phyloP scores from a whole-genome alignment of 768 basidiomycete species.

The Mycena latifolia region DNA sequence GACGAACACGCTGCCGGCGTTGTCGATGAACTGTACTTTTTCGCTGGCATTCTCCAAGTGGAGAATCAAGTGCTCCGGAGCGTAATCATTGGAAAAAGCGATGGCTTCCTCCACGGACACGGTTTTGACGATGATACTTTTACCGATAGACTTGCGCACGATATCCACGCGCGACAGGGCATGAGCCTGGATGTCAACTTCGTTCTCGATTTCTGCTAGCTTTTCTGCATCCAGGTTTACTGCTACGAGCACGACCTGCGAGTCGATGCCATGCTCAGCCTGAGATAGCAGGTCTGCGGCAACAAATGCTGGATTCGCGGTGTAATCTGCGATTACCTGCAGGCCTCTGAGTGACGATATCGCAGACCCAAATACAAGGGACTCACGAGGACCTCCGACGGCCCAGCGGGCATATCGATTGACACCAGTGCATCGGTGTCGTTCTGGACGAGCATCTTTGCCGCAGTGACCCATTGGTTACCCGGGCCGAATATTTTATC shows the following conservation, averaged over 20 bases:
- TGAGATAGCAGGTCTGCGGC: slow-evolving; percentile 98
- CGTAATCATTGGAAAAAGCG: slow-evolving; percentile 95
- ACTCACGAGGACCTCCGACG: slow-evolving; percentile 95
- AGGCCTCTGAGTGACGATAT: slow-evolving; percentile 14
- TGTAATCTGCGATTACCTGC: slow-evolving; percentile 94
- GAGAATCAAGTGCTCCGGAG: slow-evolving; percentile 96
- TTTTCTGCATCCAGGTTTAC: slow-evolving; percentile 73
- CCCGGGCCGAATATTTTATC: slow-evolving; percentile 99
- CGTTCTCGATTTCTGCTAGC: slow-evolving; percentile 82
- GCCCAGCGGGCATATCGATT: slow-evolving; percentile 99
- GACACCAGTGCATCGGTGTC: slow-evolving; percentile 96
- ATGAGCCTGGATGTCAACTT: slow-evolving; percentile 89
- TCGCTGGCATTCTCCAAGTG: slow-evolving; percentile 82
- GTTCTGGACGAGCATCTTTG: slow-evolving; percentile 99
- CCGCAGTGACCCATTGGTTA: slow-evolving; percentile 99
- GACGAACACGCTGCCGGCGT: slow-evolving; percentile 97
- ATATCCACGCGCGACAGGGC: slow-evolving; percentile 92
- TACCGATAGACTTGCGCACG: slow-evolving; percentile 87
- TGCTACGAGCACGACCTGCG: slow-evolving; percentile 95
- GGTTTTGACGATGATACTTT: slow-evolving; percentile 90
- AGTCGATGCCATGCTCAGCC: slow-evolving; percentile 98
- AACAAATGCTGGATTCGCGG: slow-evolving; percentile 89
- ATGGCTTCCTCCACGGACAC: slow-evolving; percentile 80
- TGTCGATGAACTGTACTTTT: slow-evolving; percentile 77
- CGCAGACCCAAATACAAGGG: not conserved